These are phyloP conservation scores for Nicotiana tabacum DNA, from an alignment of 257 asterid species.

Conservation along the genomic window DNA sequence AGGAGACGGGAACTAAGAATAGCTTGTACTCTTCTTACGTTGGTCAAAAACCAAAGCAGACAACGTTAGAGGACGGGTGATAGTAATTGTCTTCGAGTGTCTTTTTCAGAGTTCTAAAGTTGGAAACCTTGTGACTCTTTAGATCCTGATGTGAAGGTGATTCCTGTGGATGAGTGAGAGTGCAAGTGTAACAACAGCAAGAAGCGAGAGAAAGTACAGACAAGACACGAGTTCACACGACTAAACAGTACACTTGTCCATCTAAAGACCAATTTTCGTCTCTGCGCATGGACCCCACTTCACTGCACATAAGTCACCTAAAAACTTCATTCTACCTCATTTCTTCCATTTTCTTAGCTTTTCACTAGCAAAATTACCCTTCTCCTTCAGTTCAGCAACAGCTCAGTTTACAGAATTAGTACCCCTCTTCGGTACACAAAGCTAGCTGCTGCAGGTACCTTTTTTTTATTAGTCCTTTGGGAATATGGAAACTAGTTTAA, in stretches of 20 bases:
- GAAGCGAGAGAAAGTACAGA: slow-evolving; percentile 25
- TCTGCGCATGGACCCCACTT: slow-evolving; percentile 50
- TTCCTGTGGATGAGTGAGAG: slow-evolving; percentile 53
- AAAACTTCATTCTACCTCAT: slow-evolving; percentile 12
- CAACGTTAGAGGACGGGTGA: no score
- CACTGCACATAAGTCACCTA: slow-evolving; percentile 18
- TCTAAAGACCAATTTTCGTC: neutral
- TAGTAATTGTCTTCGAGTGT: slow-evolving; percentile 1
- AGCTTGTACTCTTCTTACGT: slow-evolving; percentile 57
- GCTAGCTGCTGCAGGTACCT: no score
- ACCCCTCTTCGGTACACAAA: no score
- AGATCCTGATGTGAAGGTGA: slow-evolving; percentile 44
- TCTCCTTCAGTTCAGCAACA: neutral
- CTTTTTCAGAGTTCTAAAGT: slow-evolving; percentile 30
- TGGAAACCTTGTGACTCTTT: slow-evolving; percentile 34
- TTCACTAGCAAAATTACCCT: neutral
- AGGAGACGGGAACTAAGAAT: slow-evolving; percentile 59
- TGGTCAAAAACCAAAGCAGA: no score
- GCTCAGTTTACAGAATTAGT: neutral
- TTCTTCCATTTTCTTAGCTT: neutral
- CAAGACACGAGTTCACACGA: neutral
- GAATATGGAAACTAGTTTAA: slow-evolving; percentile 24
- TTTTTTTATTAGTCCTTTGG: neutral
- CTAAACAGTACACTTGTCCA: neutral
- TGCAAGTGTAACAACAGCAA: slow-evolving; percentile 40